phyloP scores from a whole-genome alignment of 139 green algal genomes.

The Desmodesmus armatus region DNA sequence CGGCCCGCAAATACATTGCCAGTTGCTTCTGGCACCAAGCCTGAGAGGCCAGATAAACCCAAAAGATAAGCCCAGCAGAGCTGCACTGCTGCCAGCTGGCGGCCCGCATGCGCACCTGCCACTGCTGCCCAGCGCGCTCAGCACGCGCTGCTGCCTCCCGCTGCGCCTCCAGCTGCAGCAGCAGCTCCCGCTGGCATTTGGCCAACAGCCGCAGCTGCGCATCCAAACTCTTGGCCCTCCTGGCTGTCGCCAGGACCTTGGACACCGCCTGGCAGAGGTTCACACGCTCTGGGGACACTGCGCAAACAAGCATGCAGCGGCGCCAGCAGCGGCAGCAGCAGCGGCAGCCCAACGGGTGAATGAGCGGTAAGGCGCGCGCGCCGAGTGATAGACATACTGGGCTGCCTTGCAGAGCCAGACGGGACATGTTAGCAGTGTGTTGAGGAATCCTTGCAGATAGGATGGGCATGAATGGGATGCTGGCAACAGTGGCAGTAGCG shows the following conservation, averaged over 20 bases:
- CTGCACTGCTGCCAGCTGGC: not conserved
- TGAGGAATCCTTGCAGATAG: too few relatives aligned
- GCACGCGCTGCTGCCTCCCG: not conserved
- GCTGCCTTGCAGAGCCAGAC: too few relatives aligned
- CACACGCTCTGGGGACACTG: not conserved
- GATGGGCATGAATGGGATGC: not conserved
- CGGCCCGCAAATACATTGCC: not conserved
- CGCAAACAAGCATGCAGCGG: not conserved
- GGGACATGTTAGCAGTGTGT: too few relatives aligned
- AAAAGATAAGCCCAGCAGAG: not conserved
- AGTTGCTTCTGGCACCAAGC: not conserved
- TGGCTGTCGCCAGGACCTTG: conserved; percentile 14
- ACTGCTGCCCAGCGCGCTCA: not conserved
- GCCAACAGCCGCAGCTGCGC: conserved; percentile 29
- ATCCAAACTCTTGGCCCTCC: not conserved
- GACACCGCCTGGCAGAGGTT: conserved; percentile 42
- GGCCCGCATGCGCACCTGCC: not conserved
- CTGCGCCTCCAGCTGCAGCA: conserved; percentile 22
- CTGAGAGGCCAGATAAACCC: not conserved
- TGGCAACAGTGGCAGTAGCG: not conserved
- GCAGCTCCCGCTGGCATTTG: conserved; percentile 14
- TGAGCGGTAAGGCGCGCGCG: too few relatives aligned
- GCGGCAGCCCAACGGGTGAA: too few relatives aligned
- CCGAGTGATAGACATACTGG: too few relatives aligned
- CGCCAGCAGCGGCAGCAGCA: not conserved